Percentiles rank a stretch among this genome's conserved stretches.
These are phyloP conservation scores for Trichophyton benhamiae DNA, from an alignment of 2,329 filamentous ascomycete genomes.

Conservation along the genomic window DNA sequence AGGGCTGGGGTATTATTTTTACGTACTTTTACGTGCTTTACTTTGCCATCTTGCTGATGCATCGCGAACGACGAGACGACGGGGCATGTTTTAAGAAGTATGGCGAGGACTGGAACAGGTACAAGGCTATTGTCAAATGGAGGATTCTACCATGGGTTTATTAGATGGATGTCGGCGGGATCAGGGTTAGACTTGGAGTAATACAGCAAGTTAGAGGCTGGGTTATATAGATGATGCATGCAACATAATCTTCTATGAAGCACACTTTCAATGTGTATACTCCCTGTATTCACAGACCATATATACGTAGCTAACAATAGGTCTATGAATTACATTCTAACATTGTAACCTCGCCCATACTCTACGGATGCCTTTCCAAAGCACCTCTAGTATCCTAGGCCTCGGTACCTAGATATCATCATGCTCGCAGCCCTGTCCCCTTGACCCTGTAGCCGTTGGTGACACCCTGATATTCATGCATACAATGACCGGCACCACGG, in stretches of 20 bases:
- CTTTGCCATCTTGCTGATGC: slow-evolving; percentile 16
- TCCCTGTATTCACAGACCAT: too few species aligned
- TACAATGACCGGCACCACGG: neutral
- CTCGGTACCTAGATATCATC: neutral
- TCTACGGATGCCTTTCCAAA: too few species aligned
- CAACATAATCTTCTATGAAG: neutral
- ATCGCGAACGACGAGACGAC: slow-evolving; percentile 16
- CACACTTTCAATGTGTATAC: neutral
- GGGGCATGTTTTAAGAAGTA: slow-evolving; percentile 15
- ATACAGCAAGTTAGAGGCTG: neutral
- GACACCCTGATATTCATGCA: neutral
- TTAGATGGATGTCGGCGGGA: neutral
- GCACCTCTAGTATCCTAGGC: too few species aligned
- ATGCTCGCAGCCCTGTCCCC: neutral
- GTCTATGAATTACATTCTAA: neutral
- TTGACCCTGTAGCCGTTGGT: neutral
- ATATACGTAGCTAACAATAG: too few species aligned
- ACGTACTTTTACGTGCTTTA: slow-evolving; percentile 16
- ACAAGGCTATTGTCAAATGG: slow-evolving; percentile 12
- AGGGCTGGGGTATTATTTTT: slow-evolving; percentile 13
- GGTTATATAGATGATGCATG: neutral
- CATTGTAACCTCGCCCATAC: too few species aligned
- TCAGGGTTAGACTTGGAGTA: neutral
- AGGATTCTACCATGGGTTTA: slow-evolving; percentile 13
- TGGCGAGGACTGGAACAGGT: slow-evolving; percentile 14